phyloP scores from a whole-genome alignment of 257 asterid species.

The Plantago ovata region DNA sequence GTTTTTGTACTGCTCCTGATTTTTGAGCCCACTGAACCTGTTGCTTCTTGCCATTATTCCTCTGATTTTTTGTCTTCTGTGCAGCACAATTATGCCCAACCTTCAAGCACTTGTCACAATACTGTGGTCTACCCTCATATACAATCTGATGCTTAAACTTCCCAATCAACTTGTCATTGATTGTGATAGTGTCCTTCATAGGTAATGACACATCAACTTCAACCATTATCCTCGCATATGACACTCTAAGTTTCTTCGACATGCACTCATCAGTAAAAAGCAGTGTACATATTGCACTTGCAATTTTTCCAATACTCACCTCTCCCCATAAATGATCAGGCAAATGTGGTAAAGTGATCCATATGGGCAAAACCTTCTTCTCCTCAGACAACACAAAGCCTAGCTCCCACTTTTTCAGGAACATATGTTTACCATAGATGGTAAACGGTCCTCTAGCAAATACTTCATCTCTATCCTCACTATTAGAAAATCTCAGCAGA shows the following conservation, averaged over 20 bases:
- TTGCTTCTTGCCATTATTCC: too few species aligned
- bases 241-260: background rate
- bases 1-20: too few species aligned
- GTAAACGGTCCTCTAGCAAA: too few species aligned
- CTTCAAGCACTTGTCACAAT: background rate
- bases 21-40: too few species aligned
- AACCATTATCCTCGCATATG: background rate
- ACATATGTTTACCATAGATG: too few species aligned
- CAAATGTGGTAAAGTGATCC: background rate
- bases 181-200: background rate
- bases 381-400: background rate
- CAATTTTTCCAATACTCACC: background rate
- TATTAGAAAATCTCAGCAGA: background rate
- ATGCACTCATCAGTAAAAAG: background rate
- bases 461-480: background rate
- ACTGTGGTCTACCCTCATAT: background rate
- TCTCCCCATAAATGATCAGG: background rate
- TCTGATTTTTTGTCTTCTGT: too few species aligned
- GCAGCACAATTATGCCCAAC: background rate
- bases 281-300: background rate
- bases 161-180: background rate
- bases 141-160: background rate
- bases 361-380: background rate
- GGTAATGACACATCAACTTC: background rate
- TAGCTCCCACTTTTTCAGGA: too few species aligned